phyloP scores from a whole-genome alignment of 805 yeast species.

The Candida michaelii region DNA sequence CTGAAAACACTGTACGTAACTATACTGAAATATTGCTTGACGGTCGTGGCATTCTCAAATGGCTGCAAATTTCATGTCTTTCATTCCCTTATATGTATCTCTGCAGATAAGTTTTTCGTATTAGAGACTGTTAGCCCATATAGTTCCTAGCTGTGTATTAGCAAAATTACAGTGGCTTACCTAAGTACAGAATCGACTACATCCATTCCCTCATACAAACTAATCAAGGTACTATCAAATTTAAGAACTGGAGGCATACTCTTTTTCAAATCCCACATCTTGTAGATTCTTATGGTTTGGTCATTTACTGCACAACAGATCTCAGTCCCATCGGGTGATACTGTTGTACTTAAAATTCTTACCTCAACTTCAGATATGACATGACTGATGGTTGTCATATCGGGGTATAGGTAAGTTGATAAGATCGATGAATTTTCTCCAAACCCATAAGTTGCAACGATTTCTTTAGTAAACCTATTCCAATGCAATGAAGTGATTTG shows the following conservation, averaged over 20 bases:
- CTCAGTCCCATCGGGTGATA: constrained; percentile 61
- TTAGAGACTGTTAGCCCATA: no score
- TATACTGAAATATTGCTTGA: no score
- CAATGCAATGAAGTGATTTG: constrained; percentile 81
- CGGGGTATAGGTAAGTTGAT: constrained; percentile 67
- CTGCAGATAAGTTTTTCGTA: no score
- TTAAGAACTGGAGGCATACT: neutral
- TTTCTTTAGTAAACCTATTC: constrained; percentile 63
- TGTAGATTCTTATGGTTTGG: constrained; percentile 72
- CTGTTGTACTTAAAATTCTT: constrained; percentile 64
- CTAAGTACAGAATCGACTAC: neutral
- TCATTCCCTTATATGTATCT: no score
- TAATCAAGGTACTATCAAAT: constrained; percentile 34
- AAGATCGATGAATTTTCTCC: constrained; percentile 59
- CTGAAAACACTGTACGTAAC: no score
- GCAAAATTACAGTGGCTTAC: neutral
- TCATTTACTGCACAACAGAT: constrained; percentile 79
- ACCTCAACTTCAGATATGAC: constrained; percentile 51
- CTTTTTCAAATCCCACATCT: constrained; percentile 52
- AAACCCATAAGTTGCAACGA: constrained; percentile 82
- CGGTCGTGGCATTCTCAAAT: no score
- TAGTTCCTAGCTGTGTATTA: no score
- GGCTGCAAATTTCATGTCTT: no score
- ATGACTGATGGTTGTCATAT: constrained; percentile 46
- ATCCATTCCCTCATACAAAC: constrained; percentile 28